These are phyloP conservation scores for Botrytis fabae DNA, from an alignment of 2,329 filamentous ascomycete species.

Conservation along the genomic window DNA sequence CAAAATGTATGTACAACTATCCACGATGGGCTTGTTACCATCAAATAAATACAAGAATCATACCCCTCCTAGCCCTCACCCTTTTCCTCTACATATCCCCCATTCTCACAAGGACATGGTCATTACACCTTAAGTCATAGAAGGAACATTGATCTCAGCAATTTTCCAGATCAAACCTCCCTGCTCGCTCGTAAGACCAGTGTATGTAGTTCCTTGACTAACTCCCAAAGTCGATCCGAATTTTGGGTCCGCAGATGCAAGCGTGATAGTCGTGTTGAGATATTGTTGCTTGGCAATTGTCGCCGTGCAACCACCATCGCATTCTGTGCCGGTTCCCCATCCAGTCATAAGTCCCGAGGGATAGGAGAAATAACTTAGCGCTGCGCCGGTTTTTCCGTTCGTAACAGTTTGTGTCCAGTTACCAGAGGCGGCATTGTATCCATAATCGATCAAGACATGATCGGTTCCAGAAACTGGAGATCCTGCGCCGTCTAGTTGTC, in stretches of 20 bases:
- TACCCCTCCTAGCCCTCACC: neutral
- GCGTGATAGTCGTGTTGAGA: conserved; percentile 44
- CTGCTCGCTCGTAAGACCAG: conserved; percentile 40
- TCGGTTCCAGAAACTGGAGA: conserved; percentile 36
- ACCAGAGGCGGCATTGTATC: conserved; percentile 28
- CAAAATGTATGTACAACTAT: neutral
- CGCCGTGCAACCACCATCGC: conserved; percentile 43
- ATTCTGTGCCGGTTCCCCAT: conserved; percentile 46
- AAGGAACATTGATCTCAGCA: conserved; percentile 41
- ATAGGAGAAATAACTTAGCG: conserved; percentile 42
- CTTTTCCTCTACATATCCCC: neutral
- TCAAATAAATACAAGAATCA: neutral
- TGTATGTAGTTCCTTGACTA: conserved; percentile 42
- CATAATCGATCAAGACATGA: conserved; percentile 40
- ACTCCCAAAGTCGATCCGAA: conserved; percentile 38
- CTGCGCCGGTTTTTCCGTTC: conserved; percentile 41
- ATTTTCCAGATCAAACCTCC: conserved; percentile 45
- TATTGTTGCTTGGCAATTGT: conserved; percentile 45
- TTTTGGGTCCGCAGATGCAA: conserved; percentile 40
- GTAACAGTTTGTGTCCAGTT: conserved; percentile 40
- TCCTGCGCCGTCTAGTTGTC: conserved; percentile 42
- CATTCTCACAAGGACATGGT: neutral
- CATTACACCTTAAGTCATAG: conserved; percentile 34
- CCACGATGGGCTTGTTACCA: neutral
- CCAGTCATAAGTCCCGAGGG: conserved; percentile 45